phyloP scores from a whole-genome alignment of 257 asterid genomes.

The Sherardia arvensis region DNA sequence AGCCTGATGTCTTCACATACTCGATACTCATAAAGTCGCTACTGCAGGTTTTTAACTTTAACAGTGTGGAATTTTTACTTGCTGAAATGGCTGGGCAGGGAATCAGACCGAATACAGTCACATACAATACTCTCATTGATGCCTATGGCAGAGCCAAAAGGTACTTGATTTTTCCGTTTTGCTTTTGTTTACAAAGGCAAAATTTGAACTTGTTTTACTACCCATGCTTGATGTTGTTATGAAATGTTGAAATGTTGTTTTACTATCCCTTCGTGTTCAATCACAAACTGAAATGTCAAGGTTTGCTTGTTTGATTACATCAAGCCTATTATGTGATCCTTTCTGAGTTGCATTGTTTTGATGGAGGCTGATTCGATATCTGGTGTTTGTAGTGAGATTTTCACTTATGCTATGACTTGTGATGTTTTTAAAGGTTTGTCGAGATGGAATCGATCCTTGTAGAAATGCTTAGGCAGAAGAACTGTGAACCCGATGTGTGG shows the following conservation, averaged over 20 bases:
- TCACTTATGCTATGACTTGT: conserved; percentile 10
- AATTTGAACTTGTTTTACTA: not conserved
- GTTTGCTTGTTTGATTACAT: not conserved
- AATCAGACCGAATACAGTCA: conserved; percentile 66
- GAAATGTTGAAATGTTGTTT: not conserved
- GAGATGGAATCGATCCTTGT: conserved; percentile 82
- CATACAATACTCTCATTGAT: conserved; percentile 83
- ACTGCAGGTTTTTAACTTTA: conserved; percentile 53
- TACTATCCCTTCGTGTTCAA: not conserved
- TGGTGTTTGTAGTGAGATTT: not conserved
- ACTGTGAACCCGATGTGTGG: conserved; percentile 82
- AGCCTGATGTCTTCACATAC: conserved; percentile 82
- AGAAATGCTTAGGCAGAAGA: conserved; percentile 60
- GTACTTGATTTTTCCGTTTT: conserved; percentile 24
- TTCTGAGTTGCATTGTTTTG: not conserved
- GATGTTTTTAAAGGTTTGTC: conserved; percentile 38
- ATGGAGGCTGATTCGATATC: not conserved
- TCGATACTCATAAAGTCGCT: conserved; percentile 77
- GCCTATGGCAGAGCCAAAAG: conserved; percentile 89
- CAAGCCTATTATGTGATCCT: not conserved
- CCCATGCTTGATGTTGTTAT: not conserved
- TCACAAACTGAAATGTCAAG: not conserved
- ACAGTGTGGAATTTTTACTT: conserved; percentile 43
- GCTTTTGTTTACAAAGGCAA: not conserved
- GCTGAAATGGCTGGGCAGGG: conserved; percentile 63